These are phyloP conservation scores for Corrigiola litoralis DNA, from an alignment of 179 eudicot species.

Conservation along the genomic window DNA sequence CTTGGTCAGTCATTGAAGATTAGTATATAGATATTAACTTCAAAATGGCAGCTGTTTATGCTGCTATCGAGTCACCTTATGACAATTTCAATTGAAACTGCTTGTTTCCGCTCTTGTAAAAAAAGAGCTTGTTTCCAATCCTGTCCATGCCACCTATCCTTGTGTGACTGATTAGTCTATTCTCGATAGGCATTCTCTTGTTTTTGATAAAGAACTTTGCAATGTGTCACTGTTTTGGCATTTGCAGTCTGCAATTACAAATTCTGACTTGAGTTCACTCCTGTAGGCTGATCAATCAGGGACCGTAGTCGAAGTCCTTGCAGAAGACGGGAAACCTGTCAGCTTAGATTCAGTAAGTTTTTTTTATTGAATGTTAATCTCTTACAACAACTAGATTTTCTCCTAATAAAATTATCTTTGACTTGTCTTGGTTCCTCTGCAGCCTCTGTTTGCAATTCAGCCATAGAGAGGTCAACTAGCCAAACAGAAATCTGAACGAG, in stretches of 20 bases:
- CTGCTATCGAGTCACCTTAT: too few relatives aligned
- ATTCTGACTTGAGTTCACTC: not conserved
- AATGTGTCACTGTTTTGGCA: too few relatives aligned
- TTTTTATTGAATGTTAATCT: not conserved
- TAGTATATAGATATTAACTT: too few relatives aligned
- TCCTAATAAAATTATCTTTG: not conserved
- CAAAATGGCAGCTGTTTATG: too few relatives aligned
- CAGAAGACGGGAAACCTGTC: conserved; percentile 72
- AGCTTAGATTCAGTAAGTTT: conserved; percentile 63
- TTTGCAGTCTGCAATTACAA: not conserved
- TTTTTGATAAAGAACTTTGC: not conserved
- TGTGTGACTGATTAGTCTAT: not conserved
- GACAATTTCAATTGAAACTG: too few relatives aligned
- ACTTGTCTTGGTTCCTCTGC: conserved; percentile 18
- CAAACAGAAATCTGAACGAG: not conserved
- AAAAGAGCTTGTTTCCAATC: too few relatives aligned
- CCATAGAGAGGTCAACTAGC: conserved; percentile 25
- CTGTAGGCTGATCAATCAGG: conserved; percentile 72
- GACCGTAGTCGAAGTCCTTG: conserved; percentile 61
- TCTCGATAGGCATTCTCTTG: not conserved
- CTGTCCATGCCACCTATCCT: not conserved
- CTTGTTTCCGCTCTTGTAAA: too few relatives aligned
- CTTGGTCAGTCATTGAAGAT: too few relatives aligned
- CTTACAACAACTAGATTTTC: not conserved
- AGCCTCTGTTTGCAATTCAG: conserved; percentile 60